A percentile compares a stretch with the other conserved stretches of the same genome.
These are phyloP conservation scores for Wickerhamomyces kurtzmanii DNA, from an alignment of 805 yeast genomes.

Conservation along the genomic window DNA sequence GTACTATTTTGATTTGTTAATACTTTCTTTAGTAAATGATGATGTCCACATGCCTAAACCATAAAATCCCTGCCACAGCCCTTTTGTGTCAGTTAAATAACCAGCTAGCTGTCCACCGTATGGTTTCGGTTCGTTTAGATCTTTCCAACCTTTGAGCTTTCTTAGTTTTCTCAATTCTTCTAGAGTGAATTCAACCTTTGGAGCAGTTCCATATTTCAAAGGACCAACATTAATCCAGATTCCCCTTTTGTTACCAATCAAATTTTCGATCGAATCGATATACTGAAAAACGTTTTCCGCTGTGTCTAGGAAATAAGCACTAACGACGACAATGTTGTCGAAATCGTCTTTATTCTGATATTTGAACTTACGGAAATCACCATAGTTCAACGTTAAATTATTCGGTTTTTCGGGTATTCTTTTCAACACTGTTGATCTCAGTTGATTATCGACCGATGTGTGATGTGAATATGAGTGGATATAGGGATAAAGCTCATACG, in stretches of 20 bases:
- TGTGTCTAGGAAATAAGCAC: slow-evolving; percentile 82
- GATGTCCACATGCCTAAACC: slow-evolving; percentile 52
- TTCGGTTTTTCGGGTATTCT: slow-evolving; percentile 28
- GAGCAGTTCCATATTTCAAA: slow-evolving; percentile 80
- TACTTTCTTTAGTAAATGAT: slow-evolving; percentile 1
- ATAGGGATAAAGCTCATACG: slow-evolving; percentile 32
- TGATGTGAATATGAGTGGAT: slow-evolving; percentile 67
- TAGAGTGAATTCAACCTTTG: slow-evolving; percentile 61
- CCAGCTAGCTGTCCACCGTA: slow-evolving; percentile 33
- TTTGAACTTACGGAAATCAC: slow-evolving; percentile 55
- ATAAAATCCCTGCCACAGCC: slow-evolving; percentile 73
- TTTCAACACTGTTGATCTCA: slow-evolving; percentile 27
- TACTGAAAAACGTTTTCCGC: slow-evolving; percentile 81
- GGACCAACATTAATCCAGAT: slow-evolving; percentile 93
- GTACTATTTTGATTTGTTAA: too few species aligned
- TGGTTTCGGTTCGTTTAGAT: slow-evolving; percentile 25
- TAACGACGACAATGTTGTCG: slow-evolving; percentile 44
- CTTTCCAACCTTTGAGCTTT: slow-evolving; percentile 53
- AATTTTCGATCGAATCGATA: slow-evolving; percentile 47
- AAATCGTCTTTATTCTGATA: slow-evolving; percentile 17
- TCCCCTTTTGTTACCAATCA: slow-evolving; percentile 36
- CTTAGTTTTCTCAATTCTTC: slow-evolving; percentile 59
- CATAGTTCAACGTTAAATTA: slow-evolving; percentile 38
- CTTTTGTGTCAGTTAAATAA: slow-evolving; percentile 53
- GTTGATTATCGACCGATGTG: slow-evolving; percentile 34